These are phyloP conservation scores for Primulina huaijiensis DNA, from an alignment of 257 asterid species.

Conservation along the genomic window DNA sequence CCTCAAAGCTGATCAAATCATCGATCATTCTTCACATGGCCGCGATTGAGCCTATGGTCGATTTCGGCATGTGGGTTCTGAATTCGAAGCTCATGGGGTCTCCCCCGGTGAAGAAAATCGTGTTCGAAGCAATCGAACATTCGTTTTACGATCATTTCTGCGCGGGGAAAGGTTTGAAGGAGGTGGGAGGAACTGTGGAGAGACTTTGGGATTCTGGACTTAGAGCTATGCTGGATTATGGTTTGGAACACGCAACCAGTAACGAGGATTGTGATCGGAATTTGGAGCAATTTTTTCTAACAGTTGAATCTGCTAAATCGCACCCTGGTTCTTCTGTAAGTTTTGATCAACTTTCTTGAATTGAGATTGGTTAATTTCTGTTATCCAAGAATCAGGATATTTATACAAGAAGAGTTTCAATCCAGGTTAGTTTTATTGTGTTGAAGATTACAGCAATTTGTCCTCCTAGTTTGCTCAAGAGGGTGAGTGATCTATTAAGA, in stretches of 20 bases:
- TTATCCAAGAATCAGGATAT: not conserved
- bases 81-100: slow-evolving; percentile 41
- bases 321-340: slow-evolving; percentile 46
- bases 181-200: slow-evolving; percentile 40
- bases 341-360: not conserved
- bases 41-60: slow-evolving; percentile 45
- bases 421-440: slow-evolving; percentile 77
- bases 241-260: slow-evolving; percentile 65
- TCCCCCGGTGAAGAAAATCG: slow-evolving; percentile 32
- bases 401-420: not conserved
- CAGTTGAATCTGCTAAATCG: slow-evolving; percentile 40
- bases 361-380: not conserved
- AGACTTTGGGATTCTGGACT: slow-evolving; percentile 47
- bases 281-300: slow-evolving; percentile 39
- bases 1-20: slow-evolving; percentile 46
- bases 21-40: slow-evolving; percentile 42
- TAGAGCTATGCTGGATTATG: slow-evolving; percentile 80
- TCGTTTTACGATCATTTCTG: slow-evolving; percentile 71
- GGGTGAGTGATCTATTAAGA: slow-evolving; percentile 75
- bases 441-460: slow-evolving; percentile 87
- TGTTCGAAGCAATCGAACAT: slow-evolving; percentile 34
- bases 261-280: slow-evolving; percentile 56
- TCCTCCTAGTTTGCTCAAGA: slow-evolving; percentile 45
- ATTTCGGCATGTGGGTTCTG: slow-evolving; percentile 50
- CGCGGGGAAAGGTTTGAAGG: slow-evolving; percentile 56